Conservation (phyloP, 371 early-diverging fungal genomes). For the Zancudomyces culisetae region DNA sequence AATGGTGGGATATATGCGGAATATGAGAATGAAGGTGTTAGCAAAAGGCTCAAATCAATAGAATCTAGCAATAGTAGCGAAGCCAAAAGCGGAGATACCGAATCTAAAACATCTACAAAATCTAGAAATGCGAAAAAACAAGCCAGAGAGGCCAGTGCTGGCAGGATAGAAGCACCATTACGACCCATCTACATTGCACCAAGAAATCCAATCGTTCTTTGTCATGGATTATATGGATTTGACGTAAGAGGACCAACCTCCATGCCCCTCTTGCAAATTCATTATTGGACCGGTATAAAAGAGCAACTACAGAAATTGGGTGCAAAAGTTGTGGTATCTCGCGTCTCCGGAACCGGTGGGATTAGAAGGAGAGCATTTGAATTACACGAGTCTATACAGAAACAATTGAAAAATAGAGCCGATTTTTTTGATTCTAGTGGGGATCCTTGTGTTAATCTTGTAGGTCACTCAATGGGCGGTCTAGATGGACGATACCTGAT, state of each 20-base stretch:
- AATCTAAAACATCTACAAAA: too few species aligned
- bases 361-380: constrained; percentile 59
- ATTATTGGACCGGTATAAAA: constrained; percentile 77
- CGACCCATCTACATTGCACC: constrained; percentile 48
- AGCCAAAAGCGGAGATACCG: too few species aligned
- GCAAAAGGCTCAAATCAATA: too few species aligned
- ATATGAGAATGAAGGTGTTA: too few species aligned
- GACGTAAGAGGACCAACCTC: constrained; percentile 54
- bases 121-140: too few species aligned
- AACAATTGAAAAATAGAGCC: too few species aligned
- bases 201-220: constrained; percentile 61
- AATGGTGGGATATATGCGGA: too few species aligned
- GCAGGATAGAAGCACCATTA: constrained; percentile 22
- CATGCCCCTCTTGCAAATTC: constrained; percentile 58
- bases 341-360: constrained; percentile 61
- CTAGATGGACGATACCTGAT: constrained; percentile 71
- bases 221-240: constrained; percentile 81
- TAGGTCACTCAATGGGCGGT: constrained; percentile 90
- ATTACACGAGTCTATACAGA: constrained; percentile 40
- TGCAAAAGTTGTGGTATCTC: constrained; percentile 58
- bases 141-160: background rate
- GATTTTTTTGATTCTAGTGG: too few species aligned
- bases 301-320: constrained; percentile 63
- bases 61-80: too few species aligned
- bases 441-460: constrained; percentile 38